phyloP scores from a whole-genome alignment of 192 early-diverging fungal genomes.

The Backusella parvicylindrica region DNA sequence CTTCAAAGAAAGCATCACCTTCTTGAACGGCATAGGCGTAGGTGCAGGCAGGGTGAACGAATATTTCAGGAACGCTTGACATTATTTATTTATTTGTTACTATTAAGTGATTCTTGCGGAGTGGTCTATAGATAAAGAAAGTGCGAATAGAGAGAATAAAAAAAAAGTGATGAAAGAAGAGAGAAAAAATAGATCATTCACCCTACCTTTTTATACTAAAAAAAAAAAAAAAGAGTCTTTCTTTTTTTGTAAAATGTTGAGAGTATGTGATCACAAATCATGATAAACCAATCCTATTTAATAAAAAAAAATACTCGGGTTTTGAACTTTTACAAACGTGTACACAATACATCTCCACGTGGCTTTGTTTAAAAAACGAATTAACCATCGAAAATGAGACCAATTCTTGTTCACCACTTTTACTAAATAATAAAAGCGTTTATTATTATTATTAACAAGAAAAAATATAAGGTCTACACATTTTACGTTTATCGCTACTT shows the following conservation, averaged over 20 bases:
- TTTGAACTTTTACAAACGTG: background rate
- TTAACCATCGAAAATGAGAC: background rate
- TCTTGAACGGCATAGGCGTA: constrained; percentile 16
- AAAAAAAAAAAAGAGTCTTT: background rate
- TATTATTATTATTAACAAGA: background rate
- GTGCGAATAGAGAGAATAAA: background rate
- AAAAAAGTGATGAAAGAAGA: background rate
- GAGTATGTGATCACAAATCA: background rate
- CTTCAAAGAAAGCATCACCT: constrained; percentile 7
- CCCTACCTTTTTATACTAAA: background rate
- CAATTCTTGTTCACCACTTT: background rate
- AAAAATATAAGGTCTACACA: too few species aligned
- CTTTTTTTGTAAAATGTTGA: background rate
- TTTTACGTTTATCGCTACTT: too few species aligned
- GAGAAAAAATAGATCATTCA: background rate
- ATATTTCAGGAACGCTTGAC: background rate
- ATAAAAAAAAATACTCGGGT: background rate
- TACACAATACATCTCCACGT: background rate
- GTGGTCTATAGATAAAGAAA: background rate
- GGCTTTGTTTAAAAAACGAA: background rate
- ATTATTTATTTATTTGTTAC: background rate
- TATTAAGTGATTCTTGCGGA: too few species aligned
- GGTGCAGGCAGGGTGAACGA: constrained; percentile 6
- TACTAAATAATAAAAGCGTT: background rate
- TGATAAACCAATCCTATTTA: background rate